A percentile compares a stretch with the other conserved stretches of the same genome.
Evolutionary conservation across 768 basidiomycete genomes (phyloP).

Genomic region (Rhizopogon vulgaris): DNA sequence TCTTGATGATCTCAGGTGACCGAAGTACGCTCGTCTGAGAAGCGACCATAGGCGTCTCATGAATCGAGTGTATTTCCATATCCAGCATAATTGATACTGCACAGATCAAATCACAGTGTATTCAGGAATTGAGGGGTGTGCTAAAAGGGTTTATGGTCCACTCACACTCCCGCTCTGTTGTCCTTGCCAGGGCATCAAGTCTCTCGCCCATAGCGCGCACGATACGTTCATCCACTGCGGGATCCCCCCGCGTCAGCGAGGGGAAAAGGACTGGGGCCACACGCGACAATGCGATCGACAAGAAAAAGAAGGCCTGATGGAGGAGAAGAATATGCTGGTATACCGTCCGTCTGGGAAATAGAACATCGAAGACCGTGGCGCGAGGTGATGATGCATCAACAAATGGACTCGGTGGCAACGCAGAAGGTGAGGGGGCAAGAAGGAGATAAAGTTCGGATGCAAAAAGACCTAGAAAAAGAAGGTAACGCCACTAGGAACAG

Average conservation of each 20-base stretch:
- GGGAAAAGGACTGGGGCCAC: conserved; percentile 67
- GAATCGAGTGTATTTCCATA: conserved; percentile 47
- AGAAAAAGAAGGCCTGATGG: conserved; percentile 70
- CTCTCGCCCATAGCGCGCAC: conserved; percentile 37
- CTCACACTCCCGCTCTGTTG: conserved; percentile 53
- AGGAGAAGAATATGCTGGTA: conserved; percentile 76
- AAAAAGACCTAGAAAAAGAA: conserved; percentile 58
- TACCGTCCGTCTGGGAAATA: conserved; percentile 61
- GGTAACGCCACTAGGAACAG: conserved; percentile 65
- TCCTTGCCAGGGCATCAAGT: conserved; percentile 33
- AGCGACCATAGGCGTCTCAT: conserved; percentile 24
- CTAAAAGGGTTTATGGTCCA: not conserved
- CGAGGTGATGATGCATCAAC: conserved; percentile 10
- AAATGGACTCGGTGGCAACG: conserved; percentile 19
- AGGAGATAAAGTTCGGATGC: conserved; percentile 61
- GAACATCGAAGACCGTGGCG: conserved; percentile 27
- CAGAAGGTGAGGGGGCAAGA: conserved; percentile 48
- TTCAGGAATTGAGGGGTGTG: not conserved
- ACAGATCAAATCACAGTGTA: not conserved
- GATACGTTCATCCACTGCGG: conserved; percentile 13
- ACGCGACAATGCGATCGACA: conserved; percentile 65
- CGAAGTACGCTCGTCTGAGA: conserved; percentile 23
- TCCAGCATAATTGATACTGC: conserved; percentile 49
- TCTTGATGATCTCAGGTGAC: conserved; percentile 20
- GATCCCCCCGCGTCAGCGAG: conserved; percentile 20